Percentiles rank a stretch among this genome's conserved stretches.
These are phyloP conservation scores for Penicillium sp. DNA, from an alignment of 2,329 filamentous ascomycete genomes.

Conservation along the genomic window DNA sequence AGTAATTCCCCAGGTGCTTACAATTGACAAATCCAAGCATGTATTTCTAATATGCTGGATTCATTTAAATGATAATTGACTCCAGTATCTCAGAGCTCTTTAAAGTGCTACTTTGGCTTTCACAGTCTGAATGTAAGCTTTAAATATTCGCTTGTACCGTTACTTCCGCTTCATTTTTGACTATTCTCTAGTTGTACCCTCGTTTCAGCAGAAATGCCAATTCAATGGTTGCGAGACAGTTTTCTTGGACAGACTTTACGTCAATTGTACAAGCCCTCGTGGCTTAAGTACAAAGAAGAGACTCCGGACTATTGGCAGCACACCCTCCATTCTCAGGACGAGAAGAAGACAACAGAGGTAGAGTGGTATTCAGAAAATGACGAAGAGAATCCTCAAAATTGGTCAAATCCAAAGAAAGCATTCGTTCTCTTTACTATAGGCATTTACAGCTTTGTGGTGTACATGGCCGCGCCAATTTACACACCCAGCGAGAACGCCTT, in stretches of 20 bases:
- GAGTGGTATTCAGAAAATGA: conserved; percentile 10
- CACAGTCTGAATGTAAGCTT: neutral
- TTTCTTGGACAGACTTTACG: neutral
- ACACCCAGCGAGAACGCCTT: conserved; percentile 23
- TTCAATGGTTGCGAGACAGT: neutral
- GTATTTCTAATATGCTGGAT: too few relatives aligned
- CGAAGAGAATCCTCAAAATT: conserved; percentile 26
- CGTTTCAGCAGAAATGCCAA: neutral
- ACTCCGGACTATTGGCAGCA: neutral
- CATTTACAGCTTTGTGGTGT: conserved; percentile 35
- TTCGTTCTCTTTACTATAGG: conserved; percentile 23
- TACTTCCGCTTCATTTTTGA: too few relatives aligned
- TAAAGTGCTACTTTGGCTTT: neutral
- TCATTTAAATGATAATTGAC: too few relatives aligned
- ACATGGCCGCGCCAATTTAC: conserved; percentile 30
- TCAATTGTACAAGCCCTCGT: neutral
- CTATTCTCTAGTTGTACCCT: neutral
- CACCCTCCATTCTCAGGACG: neutral
- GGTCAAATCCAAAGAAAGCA: conserved; percentile 27
- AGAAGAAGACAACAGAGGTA: neutral
- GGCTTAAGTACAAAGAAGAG: neutral
- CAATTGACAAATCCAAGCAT: neutral
- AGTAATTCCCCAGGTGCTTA: neutral
- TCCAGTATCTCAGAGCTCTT: neutral
- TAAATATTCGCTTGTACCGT: neutral